Conservation (phyloP, 371 early-diverging fungal species). For the Mortierella sp. region DNA sequence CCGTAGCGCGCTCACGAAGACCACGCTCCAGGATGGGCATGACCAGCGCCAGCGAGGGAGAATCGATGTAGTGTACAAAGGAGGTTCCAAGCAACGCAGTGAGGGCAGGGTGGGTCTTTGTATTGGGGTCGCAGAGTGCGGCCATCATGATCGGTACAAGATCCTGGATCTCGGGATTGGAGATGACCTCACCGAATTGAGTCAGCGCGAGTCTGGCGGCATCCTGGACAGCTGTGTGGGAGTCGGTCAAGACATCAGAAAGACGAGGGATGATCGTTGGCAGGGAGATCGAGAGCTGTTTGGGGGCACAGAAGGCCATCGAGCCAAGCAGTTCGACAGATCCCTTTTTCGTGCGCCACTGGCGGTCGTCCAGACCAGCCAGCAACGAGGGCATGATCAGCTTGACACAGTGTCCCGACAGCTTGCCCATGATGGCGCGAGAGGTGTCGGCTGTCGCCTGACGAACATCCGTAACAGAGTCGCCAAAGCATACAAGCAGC, state of each 20-base stretch:
- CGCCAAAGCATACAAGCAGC: slow-evolving; percentile 90
- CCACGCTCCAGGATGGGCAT: slow-evolving; percentile 96
- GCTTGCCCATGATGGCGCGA: slow-evolving; percentile 95
- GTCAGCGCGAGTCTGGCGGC: slow-evolving; percentile 90
- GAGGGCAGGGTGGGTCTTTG: slow-evolving; percentile 85
- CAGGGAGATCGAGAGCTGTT: slow-evolving; percentile 90
- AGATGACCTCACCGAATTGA: slow-evolving; percentile 93
- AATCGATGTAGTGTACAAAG: slow-evolving; percentile 98
- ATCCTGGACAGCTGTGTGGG: slow-evolving; percentile 92
- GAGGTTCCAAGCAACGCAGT: slow-evolving; percentile 89
- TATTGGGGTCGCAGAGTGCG: slow-evolving; percentile 91
- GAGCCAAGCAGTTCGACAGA: slow-evolving; percentile 95
- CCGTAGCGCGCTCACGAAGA: slow-evolving; percentile 88
- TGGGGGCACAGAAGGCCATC: slow-evolving; percentile 97
- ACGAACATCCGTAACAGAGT: slow-evolving; percentile 87
- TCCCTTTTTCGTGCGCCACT: slow-evolving; percentile 97
- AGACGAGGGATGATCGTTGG: slow-evolving; percentile 94
- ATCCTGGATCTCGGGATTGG: slow-evolving; percentile 95
- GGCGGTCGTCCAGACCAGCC: slow-evolving; percentile 86
- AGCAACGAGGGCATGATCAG: slow-evolving; percentile 92
- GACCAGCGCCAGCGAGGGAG: slow-evolving; percentile 94
- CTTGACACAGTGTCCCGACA: slow-evolving; percentile 97
- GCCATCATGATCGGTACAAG: slow-evolving; percentile 89
- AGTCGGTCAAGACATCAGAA: slow-evolving; percentile 91
- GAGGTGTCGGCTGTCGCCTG: slow-evolving; percentile 92